phyloP scores from a whole-genome alignment of 202 grass and related monocot species.

The Eragrostis tef region DNA sequence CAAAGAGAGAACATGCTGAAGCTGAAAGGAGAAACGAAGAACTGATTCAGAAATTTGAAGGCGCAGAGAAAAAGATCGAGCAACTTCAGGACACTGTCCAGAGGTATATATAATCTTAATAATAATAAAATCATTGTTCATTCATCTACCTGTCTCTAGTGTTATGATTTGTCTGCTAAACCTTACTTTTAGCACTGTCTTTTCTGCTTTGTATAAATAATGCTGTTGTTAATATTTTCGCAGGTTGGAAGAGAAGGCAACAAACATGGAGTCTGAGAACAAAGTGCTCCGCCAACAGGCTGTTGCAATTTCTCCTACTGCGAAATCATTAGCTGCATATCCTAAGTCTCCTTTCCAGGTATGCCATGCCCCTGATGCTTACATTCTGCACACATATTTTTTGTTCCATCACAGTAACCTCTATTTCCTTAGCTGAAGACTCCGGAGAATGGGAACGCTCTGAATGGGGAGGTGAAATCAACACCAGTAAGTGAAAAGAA shows the following conservation, averaged over 20 bases:
- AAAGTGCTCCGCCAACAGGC: constrained; percentile 97
- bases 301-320: constrained; percentile 90
- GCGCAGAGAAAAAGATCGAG: constrained; percentile 78
- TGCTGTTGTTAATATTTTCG: constrained; percentile 10
- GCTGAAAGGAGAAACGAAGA: constrained; percentile 79
- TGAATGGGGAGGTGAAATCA: constrained; percentile 73
- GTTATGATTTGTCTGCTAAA: constrained; percentile 28
- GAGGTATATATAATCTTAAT: constrained; percentile 68
- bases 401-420: constrained; percentile 24
- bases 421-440: constrained; percentile 59
- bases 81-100: constrained; percentile 90
- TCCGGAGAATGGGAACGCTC: constrained; percentile 62
- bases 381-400: constrained; percentile 27
- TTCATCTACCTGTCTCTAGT: constrained; percentile 26
- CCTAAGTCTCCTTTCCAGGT: constrained; percentile 70
- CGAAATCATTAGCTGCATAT: constrained; percentile 75
- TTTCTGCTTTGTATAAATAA: constrained; percentile 30
- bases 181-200: constrained; percentile 15
- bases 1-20: constrained; percentile 76
- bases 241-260: constrained; percentile 92
- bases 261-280: constrained; percentile 93
- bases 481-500: constrained; percentile 68
- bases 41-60: constrained; percentile 82
- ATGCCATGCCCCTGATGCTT: constrained; percentile 35
- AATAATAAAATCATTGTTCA: constrained; percentile 27